These are phyloP conservation scores for Yarrowia yakushimensis DNA, from an alignment of 805 yeast genomes.

Conservation along the genomic window DNA sequence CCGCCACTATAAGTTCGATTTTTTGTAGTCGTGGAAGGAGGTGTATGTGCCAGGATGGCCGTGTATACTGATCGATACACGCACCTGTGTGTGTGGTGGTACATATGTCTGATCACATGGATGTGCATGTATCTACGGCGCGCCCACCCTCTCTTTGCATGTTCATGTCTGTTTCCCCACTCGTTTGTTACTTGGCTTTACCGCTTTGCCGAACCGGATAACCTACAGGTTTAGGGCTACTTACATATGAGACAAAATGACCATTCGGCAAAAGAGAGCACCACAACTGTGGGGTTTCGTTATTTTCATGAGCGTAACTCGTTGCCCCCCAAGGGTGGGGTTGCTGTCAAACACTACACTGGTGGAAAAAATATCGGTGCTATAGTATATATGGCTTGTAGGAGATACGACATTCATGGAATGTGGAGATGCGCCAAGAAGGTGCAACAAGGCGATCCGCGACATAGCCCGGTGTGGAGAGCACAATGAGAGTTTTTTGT, in stretches of 20 bases:
- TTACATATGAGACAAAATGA: background rate
- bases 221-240: constrained; percentile 15
- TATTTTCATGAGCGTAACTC: background rate
- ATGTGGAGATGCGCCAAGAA: constrained; percentile 1
- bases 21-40: no score
- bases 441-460: background rate
- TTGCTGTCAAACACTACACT: background rate
- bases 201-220: constrained; percentile 20
- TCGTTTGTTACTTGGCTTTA: background rate
- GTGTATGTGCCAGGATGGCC: background rate
- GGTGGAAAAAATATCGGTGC: background rate
- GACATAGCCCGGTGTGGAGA: background rate
- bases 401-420: background rate
- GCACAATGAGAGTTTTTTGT: background rate
- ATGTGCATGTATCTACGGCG: no score
- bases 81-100: background rate
- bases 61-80: no score
- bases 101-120: background rate
- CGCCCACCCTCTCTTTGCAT: constrained; percentile 4
- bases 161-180: constrained; percentile 6
- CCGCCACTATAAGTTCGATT: no score
- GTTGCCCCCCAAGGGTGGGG: background rate
- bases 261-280: background rate
- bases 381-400: background rate
- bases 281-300: background rate